These are phyloP conservation scores for Saitozyma podzolica DNA, from an alignment of 768 basidiomycete genomes.

Conservation along the genomic window DNA sequence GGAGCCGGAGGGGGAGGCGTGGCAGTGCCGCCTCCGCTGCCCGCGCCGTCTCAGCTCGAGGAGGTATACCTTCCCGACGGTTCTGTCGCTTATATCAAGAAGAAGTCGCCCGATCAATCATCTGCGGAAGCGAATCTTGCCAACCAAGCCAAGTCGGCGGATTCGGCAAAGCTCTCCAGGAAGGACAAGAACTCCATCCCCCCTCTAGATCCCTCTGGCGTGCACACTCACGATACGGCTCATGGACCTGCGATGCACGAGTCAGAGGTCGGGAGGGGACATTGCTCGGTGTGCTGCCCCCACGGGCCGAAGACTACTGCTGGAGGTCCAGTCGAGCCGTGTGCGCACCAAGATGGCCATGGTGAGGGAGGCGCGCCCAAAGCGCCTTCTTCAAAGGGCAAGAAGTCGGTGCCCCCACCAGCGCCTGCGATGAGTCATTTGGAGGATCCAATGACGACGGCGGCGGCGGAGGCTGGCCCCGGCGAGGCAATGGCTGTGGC, in stretches of 20 bases:
- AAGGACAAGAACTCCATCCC: slow-evolving; percentile 11
- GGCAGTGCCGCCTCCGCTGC: not conserved
- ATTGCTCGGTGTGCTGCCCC: slow-evolving; percentile 43
- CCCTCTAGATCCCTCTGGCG: not conserved
- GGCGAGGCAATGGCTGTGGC: not conserved
- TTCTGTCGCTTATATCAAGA: slow-evolving; percentile 29
- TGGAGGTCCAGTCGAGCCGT: slow-evolving; percentile 30
- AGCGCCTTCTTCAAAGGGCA: slow-evolving; percentile 1
- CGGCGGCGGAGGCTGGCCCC: not conserved
- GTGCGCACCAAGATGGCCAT: slow-evolving; percentile 37
- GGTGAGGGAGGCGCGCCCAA: too few relatives aligned
- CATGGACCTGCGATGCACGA: slow-evolving; percentile 10
- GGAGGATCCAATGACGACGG: not conserved
- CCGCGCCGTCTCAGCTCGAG: slow-evolving; percentile 13
- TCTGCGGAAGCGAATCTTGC: not conserved
- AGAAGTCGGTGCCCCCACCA: not conserved
- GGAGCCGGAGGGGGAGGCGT: too few relatives aligned
- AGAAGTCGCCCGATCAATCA: slow-evolving; percentile 1
- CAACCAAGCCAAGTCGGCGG: slow-evolving; percentile 23
- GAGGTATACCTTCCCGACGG: slow-evolving; percentile 41
- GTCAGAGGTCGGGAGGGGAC: slow-evolving; percentile 28
- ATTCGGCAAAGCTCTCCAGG: slow-evolving; percentile 8
- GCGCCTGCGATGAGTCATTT: too few relatives aligned
- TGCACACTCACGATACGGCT: not conserved
- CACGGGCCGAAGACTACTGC: slow-evolving; percentile 20